Evolutionary conservation across 208 protist genomes (phyloP), one percentile per base, ranked within the genome.

Genomic region (Acanthamoeba lenticulata): DNA sequence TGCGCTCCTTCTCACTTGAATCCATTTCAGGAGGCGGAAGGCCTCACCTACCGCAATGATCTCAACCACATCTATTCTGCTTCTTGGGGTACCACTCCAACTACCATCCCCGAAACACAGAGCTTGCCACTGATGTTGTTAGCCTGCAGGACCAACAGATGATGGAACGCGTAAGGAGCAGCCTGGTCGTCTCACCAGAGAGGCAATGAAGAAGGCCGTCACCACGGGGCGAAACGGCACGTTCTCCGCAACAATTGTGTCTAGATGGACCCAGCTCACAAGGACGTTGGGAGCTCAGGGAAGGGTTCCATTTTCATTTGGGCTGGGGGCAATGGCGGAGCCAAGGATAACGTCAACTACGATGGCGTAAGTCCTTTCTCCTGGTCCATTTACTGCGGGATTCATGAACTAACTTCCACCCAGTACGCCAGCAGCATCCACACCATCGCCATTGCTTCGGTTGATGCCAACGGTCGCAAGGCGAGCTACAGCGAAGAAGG

Each of bases 351-450:
- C 52, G 52, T 65, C 83, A 90, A 90, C 47, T 67, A 67, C 42
- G 83, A 90, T 15, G 83, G 83, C 29, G 72, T 83, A 83, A 34
- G 24, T 72, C 11, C 60, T 36, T 29, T 27, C 60, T 69, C 5
- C 29, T 34, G 13, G 13, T 69, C 60, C 27, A 69, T 27, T 34
- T 27, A 36, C 27, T 34, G 5, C 29, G 5, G 6, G 27, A 69
- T 34, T 69, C 52, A 11, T 60, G 21, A 36, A 27, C 27, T 69
- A 27, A 36, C 21, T 29, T 69, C 27, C 6, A 19, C 38, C 11
- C 72, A 83, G 72, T 90, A 90, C 52, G 83, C 83, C 34, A 90
- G 65, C 36, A 90, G 83, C 49, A 90, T 57, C 19, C 65, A 69
- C 52, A 65, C 83, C 9, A 90, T 90, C 7, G 83, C 83, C 32